Percentiles rank a stretch among this genome's conserved stretches.
phyloP scores from a whole-genome alignment of 2,329 filamentous ascomycete species.

The Coniella lustricola region DNA sequence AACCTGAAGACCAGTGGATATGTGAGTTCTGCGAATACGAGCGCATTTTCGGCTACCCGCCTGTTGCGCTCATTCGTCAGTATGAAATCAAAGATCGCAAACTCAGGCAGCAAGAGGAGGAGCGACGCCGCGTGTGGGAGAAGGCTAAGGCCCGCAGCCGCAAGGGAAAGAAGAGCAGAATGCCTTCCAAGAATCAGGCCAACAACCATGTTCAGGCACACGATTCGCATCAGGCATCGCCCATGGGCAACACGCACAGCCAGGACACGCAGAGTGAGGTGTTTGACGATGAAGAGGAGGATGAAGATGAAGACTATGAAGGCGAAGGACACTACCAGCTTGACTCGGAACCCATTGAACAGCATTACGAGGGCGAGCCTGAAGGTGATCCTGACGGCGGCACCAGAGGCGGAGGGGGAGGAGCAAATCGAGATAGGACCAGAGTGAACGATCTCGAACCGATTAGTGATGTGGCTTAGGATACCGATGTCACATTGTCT shows the following conservation, averaged over 20 bases:
- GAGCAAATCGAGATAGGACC: too few relatives aligned
- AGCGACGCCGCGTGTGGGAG: constrained; percentile 76
- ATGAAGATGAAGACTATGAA: constrained; percentile 16
- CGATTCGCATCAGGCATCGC: constrained; percentile 10
- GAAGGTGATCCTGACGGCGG: constrained; percentile 6
- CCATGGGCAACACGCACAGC: constrained; percentile 21
- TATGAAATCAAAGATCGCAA: constrained; percentile 94
- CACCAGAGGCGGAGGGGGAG: background rate
- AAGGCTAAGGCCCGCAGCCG: constrained; percentile 91
- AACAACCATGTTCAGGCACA: constrained; percentile 21
- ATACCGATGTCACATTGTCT: background rate
- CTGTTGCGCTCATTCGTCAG: constrained; percentile 74
- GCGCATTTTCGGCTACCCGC: constrained; percentile 83
- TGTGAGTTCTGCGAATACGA: constrained; percentile 99
- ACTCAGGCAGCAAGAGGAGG: constrained; percentile 75
- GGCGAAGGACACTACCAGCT: constrained; percentile 12
- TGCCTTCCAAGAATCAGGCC: constrained; percentile 39
- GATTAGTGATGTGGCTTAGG: background rate
- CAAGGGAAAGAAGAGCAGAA: constrained; percentile 81
- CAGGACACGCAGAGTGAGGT: constrained; percentile 15
- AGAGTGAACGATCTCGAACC: constrained; percentile 1
- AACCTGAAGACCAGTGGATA: constrained; percentile 74
- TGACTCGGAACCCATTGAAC: constrained; percentile 6
- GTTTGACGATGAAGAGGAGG: constrained; percentile 14
- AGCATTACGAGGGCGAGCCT: background rate